A percentile compares a stretch with the other conserved stretches of the same genome.
Conservation (phyloP, 495 filamentous ascomycete genomes). For the Aspergillus cristatus region DNA sequence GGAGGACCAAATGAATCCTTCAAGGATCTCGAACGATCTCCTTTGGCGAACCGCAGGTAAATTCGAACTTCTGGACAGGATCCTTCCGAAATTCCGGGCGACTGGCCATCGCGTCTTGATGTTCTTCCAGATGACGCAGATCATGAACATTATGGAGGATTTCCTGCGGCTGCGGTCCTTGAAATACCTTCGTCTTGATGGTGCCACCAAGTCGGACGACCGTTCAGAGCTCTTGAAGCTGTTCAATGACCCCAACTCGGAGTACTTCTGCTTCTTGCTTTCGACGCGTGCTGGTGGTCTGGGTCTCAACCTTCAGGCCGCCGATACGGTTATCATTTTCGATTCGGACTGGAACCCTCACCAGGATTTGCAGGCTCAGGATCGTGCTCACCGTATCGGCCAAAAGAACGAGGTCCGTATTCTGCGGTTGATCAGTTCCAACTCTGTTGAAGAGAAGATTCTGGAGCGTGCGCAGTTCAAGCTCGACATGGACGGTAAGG, state of each 20-base stretch:
- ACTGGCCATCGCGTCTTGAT: conserved; percentile 91
- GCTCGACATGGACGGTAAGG: conserved; percentile 98
- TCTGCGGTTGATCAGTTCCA: conserved; percentile 85
- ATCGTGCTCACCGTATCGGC: conserved; percentile 99
- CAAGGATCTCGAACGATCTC: conserved; percentile 75
- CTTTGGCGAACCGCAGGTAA: conserved; percentile 96
- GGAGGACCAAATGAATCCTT: conserved; percentile 95
- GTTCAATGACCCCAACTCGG: conserved; percentile 84
- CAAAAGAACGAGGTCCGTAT: conserved; percentile 99
- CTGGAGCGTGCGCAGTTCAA: conserved; percentile 95
- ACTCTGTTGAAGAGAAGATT: conserved; percentile 98
- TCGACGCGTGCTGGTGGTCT: conserved; percentile 99
- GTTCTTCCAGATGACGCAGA: conserved; percentile 99
- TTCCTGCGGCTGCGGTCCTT: conserved; percentile 78
- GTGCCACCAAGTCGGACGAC: conserved; percentile 94
- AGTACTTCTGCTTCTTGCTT: conserved; percentile 94
- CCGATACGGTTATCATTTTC: conserved; percentile 98
- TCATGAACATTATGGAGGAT: conserved; percentile 99
- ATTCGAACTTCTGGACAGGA: conserved; percentile 87
- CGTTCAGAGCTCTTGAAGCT: conserved; percentile 78
- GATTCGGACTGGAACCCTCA: conserved; percentile 99
- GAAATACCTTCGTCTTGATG: conserved; percentile 84
- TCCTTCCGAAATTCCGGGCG: conserved; percentile 84
- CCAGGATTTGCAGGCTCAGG: conserved; percentile 97
- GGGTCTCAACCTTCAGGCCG: conserved; percentile 91